Evolutionary conservation across 805 yeast species (phyloP), one percentile per base, ranked within the genome.

Genomic region (Metschnikowia lunata): DNA sequence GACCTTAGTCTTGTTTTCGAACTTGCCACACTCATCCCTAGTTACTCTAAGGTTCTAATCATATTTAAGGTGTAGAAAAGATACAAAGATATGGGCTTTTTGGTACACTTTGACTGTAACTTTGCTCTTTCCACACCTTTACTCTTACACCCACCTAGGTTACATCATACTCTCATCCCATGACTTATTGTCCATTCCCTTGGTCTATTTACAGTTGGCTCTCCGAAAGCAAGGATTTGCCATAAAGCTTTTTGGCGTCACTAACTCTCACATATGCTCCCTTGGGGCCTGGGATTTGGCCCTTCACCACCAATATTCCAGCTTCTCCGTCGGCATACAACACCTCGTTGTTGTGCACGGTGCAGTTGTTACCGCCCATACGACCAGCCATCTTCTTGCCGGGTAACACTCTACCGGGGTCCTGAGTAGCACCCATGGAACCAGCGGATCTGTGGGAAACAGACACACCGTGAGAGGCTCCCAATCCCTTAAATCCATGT

Each of bases 361-460:
- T 91, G 49, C 79, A 77, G 55, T 72, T 74, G 43, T 78, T 74
- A 49, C 79, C 83, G 54, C 99, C 99, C 93, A 90, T 84, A 65
- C 87, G 86, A 52, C 99, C 99, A 31, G 98, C 95, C 99, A 93
- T 91, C 69, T 89, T 91, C 71, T 88, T 90, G 23, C 97, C 98
- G 12, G 97, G 98, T 50, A 89, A 72, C 42, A 89, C 88, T 72
- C 99, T 85, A 59, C 96, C 97, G 11, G 99, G 99, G 50, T 88
- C 85, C 54, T 93, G 95, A 60, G 87, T 86, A 64, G 84, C 88
- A 79, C 99, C 99, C 57, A 85, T 89, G 29, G 97, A 90, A 78
- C 99, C 99, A 58, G 95, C 96, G 46, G 89, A 82, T 76, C 99
- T 85, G 64, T 93, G 98, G 31, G 91, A 84, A 39, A 78, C 72